Base-by-base conservation (phyloP, 768 basidiomycete species). In the Suillus brevipes region DNA sequence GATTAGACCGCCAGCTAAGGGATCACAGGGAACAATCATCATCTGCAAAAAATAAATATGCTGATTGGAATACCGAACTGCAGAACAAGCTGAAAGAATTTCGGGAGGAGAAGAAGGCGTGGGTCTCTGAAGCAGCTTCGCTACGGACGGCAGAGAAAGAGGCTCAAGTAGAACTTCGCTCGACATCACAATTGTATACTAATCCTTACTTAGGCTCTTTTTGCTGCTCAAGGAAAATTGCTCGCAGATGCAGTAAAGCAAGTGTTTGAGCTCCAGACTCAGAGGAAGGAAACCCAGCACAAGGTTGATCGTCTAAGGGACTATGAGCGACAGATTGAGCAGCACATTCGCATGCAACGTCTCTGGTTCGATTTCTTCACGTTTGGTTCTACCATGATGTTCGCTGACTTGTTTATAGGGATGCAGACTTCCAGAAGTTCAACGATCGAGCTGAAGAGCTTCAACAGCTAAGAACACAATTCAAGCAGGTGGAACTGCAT, bases 321-420 rank as follows among this genome's bases (percentile, higher is more conserved):
- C 74, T 97, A 95, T 68, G 95, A 97, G 73, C 81, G 79, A n/a
- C 89, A 92, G 69, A 93, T 97, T 53, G 89, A 92, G 61, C 91
- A 95, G 70, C 84, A 93, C 65, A 79, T 89, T 50, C 86, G 87
- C 63, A 84, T 90, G 71, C 91, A 94, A 71, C 83, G 84, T 60
- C 77, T 94, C 68, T 97, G 94, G 95, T 92, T 74, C 37, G 76
- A 13, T 64, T 1, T 36, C 23, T 53, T n/a, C 10, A 28, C 28
- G 4, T n/a, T 40, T 1, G 37, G 58, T 64, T 47, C 43, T 52
- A 16, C 8, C 23, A 1, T 45, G 18, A 60, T 49, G 43, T 53
- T 75, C 38, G 73, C 65, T 50, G 36, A 53, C 34, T 60, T 16
- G 13, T 36, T 57, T 23, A 60, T 66, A 94, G 92, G 90, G 90